These are phyloP conservation scores for Spizellomyces sp. DNA, from an alignment of 192 early-diverging fungal species.

Conservation along the genomic window DNA sequence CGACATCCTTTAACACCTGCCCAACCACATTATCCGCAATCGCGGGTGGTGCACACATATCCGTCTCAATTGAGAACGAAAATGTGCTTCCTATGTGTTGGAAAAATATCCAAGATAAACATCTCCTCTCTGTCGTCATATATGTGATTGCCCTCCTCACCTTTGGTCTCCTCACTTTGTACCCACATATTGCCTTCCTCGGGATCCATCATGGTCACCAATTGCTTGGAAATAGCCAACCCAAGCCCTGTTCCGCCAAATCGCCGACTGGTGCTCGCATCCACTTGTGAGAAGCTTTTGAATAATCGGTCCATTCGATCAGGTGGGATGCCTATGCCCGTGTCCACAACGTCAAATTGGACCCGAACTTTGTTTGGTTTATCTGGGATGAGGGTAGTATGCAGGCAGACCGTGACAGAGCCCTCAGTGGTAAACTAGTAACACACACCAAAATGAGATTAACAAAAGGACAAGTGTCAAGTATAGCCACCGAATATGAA, in stretches of 20 bases:
- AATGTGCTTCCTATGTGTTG: neutral
- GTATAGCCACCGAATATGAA: too few relatives aligned
- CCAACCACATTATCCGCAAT: too few relatives aligned
- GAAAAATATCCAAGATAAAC: too few relatives aligned
- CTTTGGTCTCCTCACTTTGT: slow-evolving; percentile 41
- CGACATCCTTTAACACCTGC: too few relatives aligned
- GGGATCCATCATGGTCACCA: slow-evolving; percentile 69
- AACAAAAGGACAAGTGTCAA: too few relatives aligned
- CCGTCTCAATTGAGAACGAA: neutral
- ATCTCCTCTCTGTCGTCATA: too few relatives aligned
- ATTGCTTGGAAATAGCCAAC: slow-evolving; percentile 62
- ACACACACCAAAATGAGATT: too few relatives aligned
- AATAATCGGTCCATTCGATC: slow-evolving; percentile 60
- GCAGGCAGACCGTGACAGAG: neutral
- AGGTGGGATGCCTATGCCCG: slow-evolving; percentile 65
- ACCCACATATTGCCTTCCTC: slow-evolving; percentile 64
- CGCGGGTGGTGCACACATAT: neutral
- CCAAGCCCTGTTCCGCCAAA: slow-evolving; percentile 59
- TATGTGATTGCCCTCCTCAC: too few relatives aligned
- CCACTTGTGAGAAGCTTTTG: slow-evolving; percentile 66
- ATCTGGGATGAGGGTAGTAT: too few relatives aligned
- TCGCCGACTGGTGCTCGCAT: slow-evolving; percentile 43
- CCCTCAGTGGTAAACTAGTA: neutral
- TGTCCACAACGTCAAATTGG: slow-evolving; percentile 38
- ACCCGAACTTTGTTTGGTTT: too few relatives aligned